Percentiles rank a stretch among this genome's conserved stretches.
Evolutionary conservation across 1,139 yeast genomes (phyloP).

Genomic region (Candida anutae): DNA sequence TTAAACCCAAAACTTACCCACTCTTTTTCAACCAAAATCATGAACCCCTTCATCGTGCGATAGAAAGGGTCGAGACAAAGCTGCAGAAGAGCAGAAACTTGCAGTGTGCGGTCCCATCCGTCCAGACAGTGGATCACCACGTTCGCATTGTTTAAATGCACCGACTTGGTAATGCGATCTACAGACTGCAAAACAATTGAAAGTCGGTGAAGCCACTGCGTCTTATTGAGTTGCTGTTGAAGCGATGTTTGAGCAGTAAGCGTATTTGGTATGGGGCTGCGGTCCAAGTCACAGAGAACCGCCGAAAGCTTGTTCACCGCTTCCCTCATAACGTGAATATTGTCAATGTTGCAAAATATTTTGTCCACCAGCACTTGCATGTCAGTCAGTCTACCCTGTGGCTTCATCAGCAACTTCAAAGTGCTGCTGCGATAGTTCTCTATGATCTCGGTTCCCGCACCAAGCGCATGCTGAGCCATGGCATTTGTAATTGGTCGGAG

Average conservation of each 20-base stretch:
- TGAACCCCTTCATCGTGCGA: slow-evolving; percentile 82
- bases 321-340: slow-evolving; percentile 92
- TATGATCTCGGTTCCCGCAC: slow-evolving; percentile 94
- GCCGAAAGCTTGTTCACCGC: slow-evolving; percentile 59
- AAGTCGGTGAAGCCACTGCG: slow-evolving; percentile 76
- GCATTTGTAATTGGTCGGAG: slow-evolving; percentile 92
- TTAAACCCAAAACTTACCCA: slow-evolving; percentile 95
- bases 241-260: slow-evolving; percentile 31
- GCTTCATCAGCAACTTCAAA: too few species aligned
- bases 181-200: slow-evolving; percentile 67
- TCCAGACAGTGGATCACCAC: slow-evolving; percentile 90
- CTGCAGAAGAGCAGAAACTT: slow-evolving; percentile 76
- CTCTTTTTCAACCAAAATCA: slow-evolving; percentile 80
- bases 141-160: slow-evolving; percentile 77
- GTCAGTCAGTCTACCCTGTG: slow-evolving; percentile 3
- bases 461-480: slow-evolving; percentile 92
- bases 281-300: slow-evolving; percentile 49
- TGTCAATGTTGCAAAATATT: slow-evolving; percentile 84
- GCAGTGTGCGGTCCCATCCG: slow-evolving; percentile 98
- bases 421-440: slow-evolving; percentile 56
- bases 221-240: slow-evolving; percentile 47
- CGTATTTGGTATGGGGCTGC: slow-evolving; percentile 13
- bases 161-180: slow-evolving; percentile 68
- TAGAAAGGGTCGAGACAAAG: slow-evolving; percentile 85
- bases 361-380: slow-evolving; percentile 34